phyloP scores from a whole-genome alignment of 2,329 filamentous ascomycete species.

The Penicillium thymicola region DNA sequence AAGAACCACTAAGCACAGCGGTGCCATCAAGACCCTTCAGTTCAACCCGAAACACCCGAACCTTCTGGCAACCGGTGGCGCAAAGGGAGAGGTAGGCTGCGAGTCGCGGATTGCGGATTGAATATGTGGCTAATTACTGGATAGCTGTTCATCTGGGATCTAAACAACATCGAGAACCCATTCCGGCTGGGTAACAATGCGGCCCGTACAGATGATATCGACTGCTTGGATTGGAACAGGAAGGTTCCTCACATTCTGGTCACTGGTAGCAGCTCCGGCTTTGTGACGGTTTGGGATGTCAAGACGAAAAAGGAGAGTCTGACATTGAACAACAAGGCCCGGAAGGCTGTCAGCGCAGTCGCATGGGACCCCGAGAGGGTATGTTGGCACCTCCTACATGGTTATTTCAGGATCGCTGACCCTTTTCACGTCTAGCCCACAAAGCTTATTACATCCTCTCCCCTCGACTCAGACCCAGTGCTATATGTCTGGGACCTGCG shows the following conservation, averaged over 20 bases:
- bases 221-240: slow-evolving; percentile 97
- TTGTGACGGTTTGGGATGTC: slow-evolving; percentile 97
- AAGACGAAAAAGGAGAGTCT: slow-evolving; percentile 97
- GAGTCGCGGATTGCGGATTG: neutral
- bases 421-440: slow-evolving; percentile 57
- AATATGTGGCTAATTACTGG: slow-evolving; percentile 3
- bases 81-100: slow-evolving; percentile 68
- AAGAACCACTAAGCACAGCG: slow-evolving; percentile 83
- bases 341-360: slow-evolving; percentile 91
- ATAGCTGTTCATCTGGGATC: slow-evolving; percentile 83
- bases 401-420: neutral
- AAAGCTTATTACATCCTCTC: slow-evolving; percentile 87
- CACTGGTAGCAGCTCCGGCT: slow-evolving; percentile 86
- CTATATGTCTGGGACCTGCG: slow-evolving; percentile 93
- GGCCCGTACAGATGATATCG: slow-evolving; percentile 89
- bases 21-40: slow-evolving; percentile 88
- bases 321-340: slow-evolving; percentile 82
- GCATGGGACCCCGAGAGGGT: slow-evolving; percentile 94
- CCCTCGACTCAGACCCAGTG: slow-evolving; percentile 81
- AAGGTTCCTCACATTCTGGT: slow-evolving; percentile 96
- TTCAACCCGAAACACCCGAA: slow-evolving; percentile 94
- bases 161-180: slow-evolving; percentile 83
- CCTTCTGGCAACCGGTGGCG: slow-evolving; percentile 85
- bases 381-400: neutral
- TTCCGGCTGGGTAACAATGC: slow-evolving; percentile 85